Evolutionary conservation across 1,284 basidiomycete species (phyloP).

Genomic region (Mycena sp.): DNA sequence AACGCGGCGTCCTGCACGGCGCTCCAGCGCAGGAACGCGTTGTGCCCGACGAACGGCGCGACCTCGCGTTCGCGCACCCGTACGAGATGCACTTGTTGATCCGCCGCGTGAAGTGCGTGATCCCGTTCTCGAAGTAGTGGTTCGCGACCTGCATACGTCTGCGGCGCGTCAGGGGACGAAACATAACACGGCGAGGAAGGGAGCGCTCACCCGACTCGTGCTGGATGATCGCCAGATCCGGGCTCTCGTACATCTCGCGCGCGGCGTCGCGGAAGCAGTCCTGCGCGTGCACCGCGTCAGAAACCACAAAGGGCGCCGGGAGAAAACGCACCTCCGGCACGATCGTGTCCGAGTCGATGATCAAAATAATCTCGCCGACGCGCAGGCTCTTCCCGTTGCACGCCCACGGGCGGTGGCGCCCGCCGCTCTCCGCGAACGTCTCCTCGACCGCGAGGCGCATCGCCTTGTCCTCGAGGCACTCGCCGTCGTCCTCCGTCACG

Average conservation of each 20-base stretch:
- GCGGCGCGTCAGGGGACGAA: neutral
- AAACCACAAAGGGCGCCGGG: too few relatives aligned
- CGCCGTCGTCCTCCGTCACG: constrained; percentile 41
- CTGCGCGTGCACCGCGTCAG: neutral
- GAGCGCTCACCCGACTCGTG: constrained; percentile 75
- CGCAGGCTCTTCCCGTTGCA: constrained; percentile 69
- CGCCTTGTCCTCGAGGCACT: constrained; percentile 67
- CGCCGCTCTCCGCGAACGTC: constrained; percentile 65
- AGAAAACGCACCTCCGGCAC: constrained; percentile 63
- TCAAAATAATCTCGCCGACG: constrained; percentile 75
- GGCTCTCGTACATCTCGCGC: constrained; percentile 78
- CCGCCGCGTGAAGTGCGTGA: constrained; percentile 83
- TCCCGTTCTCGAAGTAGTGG: constrained; percentile 88
- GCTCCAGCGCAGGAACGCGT: constrained; percentile 75
- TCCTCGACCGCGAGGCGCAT: constrained; percentile 72
- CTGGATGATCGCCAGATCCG: constrained; percentile 85
- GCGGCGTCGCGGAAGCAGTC: constrained; percentile 90
- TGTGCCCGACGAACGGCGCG: constrained; percentile 82
- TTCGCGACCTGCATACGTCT: constrained; percentile 89
- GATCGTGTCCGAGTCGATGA: constrained; percentile 85
- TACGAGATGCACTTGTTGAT: constrained; percentile 82
- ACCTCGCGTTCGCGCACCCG: constrained; percentile 83
- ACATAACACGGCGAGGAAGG: constrained; percentile 1
- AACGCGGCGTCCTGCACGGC: constrained; percentile 86
- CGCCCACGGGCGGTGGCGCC: constrained; percentile 68